Base-by-base conservation (phyloP, 1,284 basidiomycete species). In the Trichosporon sp. region DNA sequence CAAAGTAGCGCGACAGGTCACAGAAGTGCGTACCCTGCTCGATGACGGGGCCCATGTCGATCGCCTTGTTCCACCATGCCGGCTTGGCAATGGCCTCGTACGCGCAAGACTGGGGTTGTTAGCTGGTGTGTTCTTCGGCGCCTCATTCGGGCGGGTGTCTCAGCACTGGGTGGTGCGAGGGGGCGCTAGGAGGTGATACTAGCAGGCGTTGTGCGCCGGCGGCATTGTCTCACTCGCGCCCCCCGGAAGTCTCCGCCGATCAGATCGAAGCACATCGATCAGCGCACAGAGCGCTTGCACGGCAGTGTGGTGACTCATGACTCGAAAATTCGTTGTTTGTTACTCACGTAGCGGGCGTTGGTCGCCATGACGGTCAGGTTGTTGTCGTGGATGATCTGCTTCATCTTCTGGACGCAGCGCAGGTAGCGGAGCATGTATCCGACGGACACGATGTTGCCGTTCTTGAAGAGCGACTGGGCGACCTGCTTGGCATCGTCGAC, bases 11-110 rank as follows among this genome's bases (percentile, higher is more conserved):
- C 60, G 92, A 95, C 61, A 80, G 69, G 68, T 80, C 80, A 73
- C 83, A 84, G 73, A 87, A 86, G 77, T 87, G 95, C 8, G 96
- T 99, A 44, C 91, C 95, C 81, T 98, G 95, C 81, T 98, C 96
- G 67, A 99, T 86, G 74, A 99, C 87, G 13, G 95, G 95, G 36
- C 95, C 95, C 80, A 80, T 80, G 67, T 78, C 79, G 63, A 76
- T 91, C 25, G 89, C 86, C 82, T 98, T 98, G 85, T 95, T 89
- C 96, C 96, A 99, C 95, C 96, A 96, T 72, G 94, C 91, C 4
- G 87, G 87, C 82, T 96, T 96, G 57, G 87, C 87, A 70, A 95
- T 94, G 23, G 87, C 83, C 80, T 92, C 87, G 77, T 96, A 97
- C 23, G 95, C 95, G 78, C 90, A 91, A 7, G 79, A 77, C 78